Conservation (phyloP, 2,329 filamentous ascomycete genomes). For the Pseudocercospora eumusae region DNA sequence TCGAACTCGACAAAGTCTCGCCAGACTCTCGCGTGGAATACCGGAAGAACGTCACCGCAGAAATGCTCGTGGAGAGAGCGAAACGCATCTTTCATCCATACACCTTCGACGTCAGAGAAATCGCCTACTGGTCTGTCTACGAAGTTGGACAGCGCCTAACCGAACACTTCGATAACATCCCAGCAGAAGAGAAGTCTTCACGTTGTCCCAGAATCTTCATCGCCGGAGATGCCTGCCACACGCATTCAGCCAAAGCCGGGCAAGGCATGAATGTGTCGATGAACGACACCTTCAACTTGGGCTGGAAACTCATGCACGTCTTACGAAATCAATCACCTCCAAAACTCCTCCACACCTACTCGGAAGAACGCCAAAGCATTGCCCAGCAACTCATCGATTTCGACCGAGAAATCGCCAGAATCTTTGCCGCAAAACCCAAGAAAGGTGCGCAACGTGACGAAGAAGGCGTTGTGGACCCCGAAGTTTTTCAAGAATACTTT, state of each 20-base stretch:
- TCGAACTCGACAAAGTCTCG: slow-evolving; percentile 44
- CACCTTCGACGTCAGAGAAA: slow-evolving; percentile 63
- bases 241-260: slow-evolving; percentile 63
- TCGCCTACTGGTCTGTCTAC: slow-evolving; percentile 69
- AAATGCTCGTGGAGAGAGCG: slow-evolving; percentile 63
- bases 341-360: slow-evolving; percentile 51
- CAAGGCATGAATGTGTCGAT: slow-evolving; percentile 74
- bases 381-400: slow-evolving; percentile 66
- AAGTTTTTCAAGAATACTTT: slow-evolving; percentile 39
- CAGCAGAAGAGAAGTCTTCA: slow-evolving; percentile 57
- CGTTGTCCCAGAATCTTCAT: slow-evolving; percentile 63
- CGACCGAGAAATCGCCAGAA: slow-evolving; percentile 51
- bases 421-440: slow-evolving; percentile 48
- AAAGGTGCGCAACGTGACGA: slow-evolving; percentile 28
- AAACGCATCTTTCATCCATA: slow-evolving; percentile 68
- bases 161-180: slow-evolving; percentile 65
- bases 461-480: slow-evolving; percentile 38
- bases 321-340: slow-evolving; percentile 40
- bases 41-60: slow-evolving; percentile 61
- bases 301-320: slow-evolving; percentile 57
- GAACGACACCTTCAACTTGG: slow-evolving; percentile 64
- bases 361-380: slow-evolving; percentile 58
- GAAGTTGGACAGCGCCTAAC: slow-evolving; percentile 59
- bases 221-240: slow-evolving; percentile 64
- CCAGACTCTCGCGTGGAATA: slow-evolving; percentile 56